Evolutionary conservation across 768 basidiomycete species (phyloP), one percentile per base, ranked within the genome.

Genomic region (Mrakia blollopis): DNA sequence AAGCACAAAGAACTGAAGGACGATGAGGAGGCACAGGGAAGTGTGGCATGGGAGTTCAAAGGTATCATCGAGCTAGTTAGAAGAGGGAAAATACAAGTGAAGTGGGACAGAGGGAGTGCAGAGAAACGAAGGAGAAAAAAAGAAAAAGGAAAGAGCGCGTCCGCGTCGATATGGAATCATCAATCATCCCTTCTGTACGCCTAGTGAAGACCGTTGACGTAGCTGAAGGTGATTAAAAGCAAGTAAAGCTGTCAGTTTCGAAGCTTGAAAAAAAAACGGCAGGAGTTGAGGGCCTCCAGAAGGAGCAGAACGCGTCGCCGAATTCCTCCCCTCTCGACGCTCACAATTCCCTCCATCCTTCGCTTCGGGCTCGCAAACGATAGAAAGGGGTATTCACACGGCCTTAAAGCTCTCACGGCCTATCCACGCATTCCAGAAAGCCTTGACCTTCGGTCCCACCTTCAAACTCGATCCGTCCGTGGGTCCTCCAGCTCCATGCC

Each of bases 381-480:
- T 16, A 44, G 54, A 70, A 10, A 32, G 18, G 21, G 14, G 39
- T 63, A 79, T 86, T 81, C 89, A 91, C 75, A 91, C 87, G 79
- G 86, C 87, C 83, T 89, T 87, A 89, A 91, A 92, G 83, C 91
- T 92, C n/a, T 85, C 82, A 78, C 92, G 83, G 80, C 87, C 86
- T 80, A 86, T 86, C 82, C 91, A 85, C 4, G 85, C 86, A 78
- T 90, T 88, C 91, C 92, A 94, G 82, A 92, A 92, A 44, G 85
- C 86, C 1, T 84, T 87, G n/a, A 93, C 74, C 83, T 89, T 92
- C 73, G 47, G 25, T 44, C 69, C 69, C 52, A 75, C n/a, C 52
- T 41, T 37, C 65, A 75, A 57, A 10, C 35, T 47, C 65, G 23
- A 18, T 5, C 52, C 13, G 6, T 37, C 70, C n/a, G 54, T 25